Evolutionary conservation across 2,329 filamentous ascomycete species (phyloP), one percentile per base, ranked within the genome.

Genomic region (Chlorencoelia australis): DNA sequence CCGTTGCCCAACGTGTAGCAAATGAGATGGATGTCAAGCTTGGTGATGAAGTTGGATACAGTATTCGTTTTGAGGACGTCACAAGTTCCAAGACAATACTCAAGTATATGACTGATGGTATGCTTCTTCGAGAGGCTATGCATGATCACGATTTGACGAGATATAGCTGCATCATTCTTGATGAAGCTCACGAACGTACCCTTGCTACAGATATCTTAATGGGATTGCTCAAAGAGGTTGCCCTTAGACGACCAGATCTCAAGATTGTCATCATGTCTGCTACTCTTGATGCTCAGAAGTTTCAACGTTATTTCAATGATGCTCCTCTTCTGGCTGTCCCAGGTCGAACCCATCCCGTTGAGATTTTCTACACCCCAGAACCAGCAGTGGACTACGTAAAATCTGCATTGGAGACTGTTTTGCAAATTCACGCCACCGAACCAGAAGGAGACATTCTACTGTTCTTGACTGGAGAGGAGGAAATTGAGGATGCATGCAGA

Each of bases 51-150:
- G 88, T 98, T 37, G 91, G 91, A 61, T 98, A 96, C 67, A 96
- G 85, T 60, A 96, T 98, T 59, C 86, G 91, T 69, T 98, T 98
- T 62, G 93, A 98, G 63, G 91, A 98, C 60, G 83, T 79, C 66
- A 96, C 91, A 1, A 75, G 82, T 33, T 75, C 78, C 40, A 87
- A 84, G 61, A 98, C 91, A 2, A 75, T 93, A 43, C 75, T 98
- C 58, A 98, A 98, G 68, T 98, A 98, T 69, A 98, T 98, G 91
- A 98, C 93, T 29, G 91, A 98, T 57, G 93, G 93, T 75, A 96
- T 98, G 82, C 77, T 98, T 53, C 71, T 96, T 55, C 72, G 91
- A 55, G 91, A 98, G 64, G 88, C 91, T 39, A 94, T 98, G 79
- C 80, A 95, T 62, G 91, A 98, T 60, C 84, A 88, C 55, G 75